Base-by-base conservation (phyloP, 495 filamentous ascomycete species). In the Zalerion maritima region DNA sequence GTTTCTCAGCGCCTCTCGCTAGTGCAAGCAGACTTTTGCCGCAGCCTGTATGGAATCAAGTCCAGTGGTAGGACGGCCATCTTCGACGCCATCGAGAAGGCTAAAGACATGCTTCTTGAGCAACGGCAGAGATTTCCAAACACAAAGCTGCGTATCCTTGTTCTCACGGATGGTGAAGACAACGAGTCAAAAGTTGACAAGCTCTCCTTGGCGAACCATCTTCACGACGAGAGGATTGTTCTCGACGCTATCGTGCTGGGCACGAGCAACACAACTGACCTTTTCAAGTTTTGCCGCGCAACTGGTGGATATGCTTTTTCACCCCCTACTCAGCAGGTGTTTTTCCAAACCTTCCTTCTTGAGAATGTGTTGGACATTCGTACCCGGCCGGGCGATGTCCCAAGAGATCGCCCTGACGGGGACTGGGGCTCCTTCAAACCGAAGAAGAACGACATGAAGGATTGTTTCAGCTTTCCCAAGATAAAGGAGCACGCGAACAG, bases 121-220 rank as follows among this genome's bases (percentile, higher is more conserved):
- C 8, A 32, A 7, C 28, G 26, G 9, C 10, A 3, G 5, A 14
- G 28, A 14, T 29, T 36, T 16, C 41, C 41, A 1, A 24, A 28
- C 0, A 26, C 37, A 16, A 44, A 34, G 18, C 20, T 2, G 5
- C 37, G 41, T 3, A 41, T 44, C 14, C 33, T 44, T 14, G 10
- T 32, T 6, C 29, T 44, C 11, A 33, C 41, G n/a, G 41, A 44
- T 21, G 41, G 41, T 11, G 29, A 41, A 12, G 32, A 43, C 21
- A 43, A 32, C 18, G 6, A 34, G 11, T 40, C 36, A 10, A 15
- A 5, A 4, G 4, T 25, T 5, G 9, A 9, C 6, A 28, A 28
- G 13, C 9, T 14, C 1, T 17, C 6, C 2, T 13, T 32, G 3
- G 27, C 21, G n/a, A 22, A 9, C 14, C 18, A 9, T 6, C 32